Evolutionary conservation across 2,329 filamentous ascomycete species (phyloP).

Genomic region (Gaeumannomyces sp.): DNA sequence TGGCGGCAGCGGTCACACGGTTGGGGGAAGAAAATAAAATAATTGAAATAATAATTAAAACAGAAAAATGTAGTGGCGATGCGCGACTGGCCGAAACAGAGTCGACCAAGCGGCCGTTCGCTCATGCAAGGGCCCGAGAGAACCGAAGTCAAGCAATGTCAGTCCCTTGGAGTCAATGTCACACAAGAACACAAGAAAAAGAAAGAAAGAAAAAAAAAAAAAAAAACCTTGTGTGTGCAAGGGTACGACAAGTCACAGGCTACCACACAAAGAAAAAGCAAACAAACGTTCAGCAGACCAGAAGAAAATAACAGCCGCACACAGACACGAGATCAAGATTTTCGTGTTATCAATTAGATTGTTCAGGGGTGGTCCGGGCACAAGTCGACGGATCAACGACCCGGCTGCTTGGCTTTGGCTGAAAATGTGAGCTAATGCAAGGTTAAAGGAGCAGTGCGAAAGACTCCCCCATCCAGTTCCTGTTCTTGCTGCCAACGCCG

Average conservation of each 20-base stretch:
- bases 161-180: neutral
- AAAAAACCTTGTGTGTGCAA: neutral
- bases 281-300: neutral
- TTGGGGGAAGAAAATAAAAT: neutral
- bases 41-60: neutral
- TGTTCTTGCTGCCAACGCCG: neutral
- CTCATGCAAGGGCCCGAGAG: neutral
- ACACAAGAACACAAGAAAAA: neutral
- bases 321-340: too few species aligned
- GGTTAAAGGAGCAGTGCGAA: slow-evolving; percentile 2
- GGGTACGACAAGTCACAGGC: neutral
- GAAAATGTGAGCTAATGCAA: slow-evolving; percentile 6
- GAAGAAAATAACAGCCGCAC: neutral
- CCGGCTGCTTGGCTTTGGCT: neutral
- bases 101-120: neutral
- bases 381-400: neutral
- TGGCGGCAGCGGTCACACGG: too few species aligned
- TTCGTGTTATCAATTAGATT: neutral
- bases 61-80: neutral
- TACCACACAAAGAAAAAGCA: neutral
- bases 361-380: neutral
- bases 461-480: too few species aligned
- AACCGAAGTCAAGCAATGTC: neutral
- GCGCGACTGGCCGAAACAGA: neutral
- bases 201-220: neutral